Percentiles rank a stretch among this genome's conserved stretches.
These are phyloP conservation scores for Chaetomiaceae sp. DNA, from an alignment of 2,329 filamentous ascomycete species.

Conservation along the genomic window DNA sequence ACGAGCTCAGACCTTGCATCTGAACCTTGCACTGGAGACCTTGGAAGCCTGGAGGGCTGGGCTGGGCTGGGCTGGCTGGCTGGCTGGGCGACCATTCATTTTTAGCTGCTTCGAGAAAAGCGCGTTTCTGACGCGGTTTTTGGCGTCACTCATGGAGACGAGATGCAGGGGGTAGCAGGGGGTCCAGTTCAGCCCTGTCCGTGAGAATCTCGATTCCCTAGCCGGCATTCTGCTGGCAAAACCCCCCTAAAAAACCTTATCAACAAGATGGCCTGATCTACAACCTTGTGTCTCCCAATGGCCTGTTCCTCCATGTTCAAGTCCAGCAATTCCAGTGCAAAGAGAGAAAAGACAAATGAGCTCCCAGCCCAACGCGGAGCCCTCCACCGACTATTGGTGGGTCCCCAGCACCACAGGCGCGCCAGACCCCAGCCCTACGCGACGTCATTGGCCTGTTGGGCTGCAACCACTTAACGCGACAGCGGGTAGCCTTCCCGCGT, in stretches of 20 bases:
- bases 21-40: conserved; percentile 1
- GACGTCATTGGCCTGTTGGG: conserved; percentile 16
- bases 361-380: neutral
- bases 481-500: neutral
- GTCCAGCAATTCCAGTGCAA: neutral
- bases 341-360: neutral
- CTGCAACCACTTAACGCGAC: conserved; percentile 22
- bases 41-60: conserved; percentile 11
- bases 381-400: conserved; percentile 1
- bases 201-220: too few species aligned
- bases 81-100: conserved; percentile 6
- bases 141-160: conserved; percentile 24
- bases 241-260: too few species aligned
- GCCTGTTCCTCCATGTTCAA: neutral
- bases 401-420: neutral
- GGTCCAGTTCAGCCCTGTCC: neutral
- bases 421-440: conserved; percentile 24
- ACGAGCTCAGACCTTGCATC: conserved; percentile 9
- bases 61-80: conserved; percentile 9
- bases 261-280: too few species aligned
- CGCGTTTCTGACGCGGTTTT: conserved; percentile 25
- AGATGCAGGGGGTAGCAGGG: conserved; percentile 9
- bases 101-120: conserved; percentile 13
- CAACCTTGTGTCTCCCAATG: neutral
- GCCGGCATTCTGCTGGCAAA: neutral